phyloP scores from a whole-genome alignment of 148 eudicot genomes.

The Silene conica region DNA sequence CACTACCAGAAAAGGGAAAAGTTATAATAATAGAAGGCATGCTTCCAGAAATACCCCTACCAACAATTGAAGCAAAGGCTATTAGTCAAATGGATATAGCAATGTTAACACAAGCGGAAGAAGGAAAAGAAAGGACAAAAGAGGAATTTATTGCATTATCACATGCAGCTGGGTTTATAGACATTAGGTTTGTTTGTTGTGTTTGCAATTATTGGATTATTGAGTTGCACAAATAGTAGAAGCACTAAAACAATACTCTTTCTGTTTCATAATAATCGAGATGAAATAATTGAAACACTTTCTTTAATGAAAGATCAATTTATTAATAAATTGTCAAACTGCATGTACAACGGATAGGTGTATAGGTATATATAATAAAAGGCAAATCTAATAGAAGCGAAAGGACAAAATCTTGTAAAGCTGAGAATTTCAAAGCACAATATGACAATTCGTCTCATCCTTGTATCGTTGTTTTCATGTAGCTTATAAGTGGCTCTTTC shows the following conservation, averaged over 20 bases:
- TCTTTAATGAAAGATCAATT: too few species aligned
- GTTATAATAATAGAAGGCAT: background rate
- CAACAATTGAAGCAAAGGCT: background rate
- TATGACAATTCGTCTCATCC: too few species aligned
- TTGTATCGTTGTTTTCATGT: too few species aligned
- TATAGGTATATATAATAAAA: too few species aligned
- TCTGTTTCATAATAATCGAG: background rate
- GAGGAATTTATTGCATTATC: background rate
- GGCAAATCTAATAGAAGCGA: too few species aligned
- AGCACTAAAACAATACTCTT: background rate
- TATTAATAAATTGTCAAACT: too few species aligned
- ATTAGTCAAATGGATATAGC: conserved; percentile 1
- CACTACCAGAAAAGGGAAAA: background rate
- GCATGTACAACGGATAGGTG: too few species aligned
- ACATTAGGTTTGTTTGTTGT: background rate
- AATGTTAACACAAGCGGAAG: background rate
- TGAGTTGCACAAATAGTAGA: background rate
- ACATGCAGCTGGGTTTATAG: background rate
- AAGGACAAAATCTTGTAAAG: too few species aligned
- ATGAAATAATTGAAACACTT: too few species aligned
- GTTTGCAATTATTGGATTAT: background rate
- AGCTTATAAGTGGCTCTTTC: too few species aligned
- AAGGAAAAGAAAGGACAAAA: background rate
- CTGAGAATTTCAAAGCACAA: too few species aligned
- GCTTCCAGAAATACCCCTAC: background rate